Conservation (phyloP, 1,284 basidiomycete species). For the Macrocybe sp. region DNA sequence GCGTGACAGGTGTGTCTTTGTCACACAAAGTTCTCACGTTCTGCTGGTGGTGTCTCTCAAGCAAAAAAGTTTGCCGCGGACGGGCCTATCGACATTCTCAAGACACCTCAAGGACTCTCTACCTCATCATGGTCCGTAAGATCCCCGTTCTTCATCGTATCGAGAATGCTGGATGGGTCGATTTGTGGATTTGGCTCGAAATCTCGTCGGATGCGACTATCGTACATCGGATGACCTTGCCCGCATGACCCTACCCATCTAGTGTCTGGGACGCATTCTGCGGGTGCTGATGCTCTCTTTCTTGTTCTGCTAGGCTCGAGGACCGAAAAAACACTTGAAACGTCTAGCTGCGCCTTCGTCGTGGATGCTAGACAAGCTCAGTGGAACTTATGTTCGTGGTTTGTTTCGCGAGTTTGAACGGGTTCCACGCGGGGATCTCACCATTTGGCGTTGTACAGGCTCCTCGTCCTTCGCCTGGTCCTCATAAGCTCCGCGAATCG, state of each 20-base stretch:
- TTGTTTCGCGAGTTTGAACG: conserved; percentile 4
- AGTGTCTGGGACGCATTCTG: conserved; percentile 7
- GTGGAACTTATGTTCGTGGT: conserved; percentile 89
- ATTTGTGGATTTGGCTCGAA: conserved; percentile 15
- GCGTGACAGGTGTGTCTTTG: neutral
- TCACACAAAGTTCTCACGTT: conserved; percentile 18
- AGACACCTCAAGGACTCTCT: conserved; percentile 34
- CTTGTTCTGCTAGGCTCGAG: conserved; percentile 65
- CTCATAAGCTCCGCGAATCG: conserved; percentile 98
- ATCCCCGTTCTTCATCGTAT: conserved; percentile 14
- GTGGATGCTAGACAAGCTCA: conserved; percentile 99
- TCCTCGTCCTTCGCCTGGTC: conserved; percentile 95
- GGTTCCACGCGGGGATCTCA: conserved; percentile 1
- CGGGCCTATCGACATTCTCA: conserved; percentile 38
- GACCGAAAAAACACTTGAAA: conserved; percentile 99
- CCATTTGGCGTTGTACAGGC: conserved; percentile 47
- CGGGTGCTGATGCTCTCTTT: conserved; percentile 13
- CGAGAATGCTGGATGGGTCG: conserved; percentile 13
- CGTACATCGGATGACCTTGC: conserved; percentile 30
- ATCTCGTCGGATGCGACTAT: conserved; percentile 30
- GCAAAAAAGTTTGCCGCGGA: conserved; percentile 31
- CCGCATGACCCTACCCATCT: conserved; percentile 4
- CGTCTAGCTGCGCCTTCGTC: conserved; percentile 95
- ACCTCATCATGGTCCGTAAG: conserved; percentile 38
- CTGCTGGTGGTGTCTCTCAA: conserved; percentile 4